Base-by-base conservation (phyloP, 1,284 basidiomycete species). In the Neolentinus lepideus region DNA sequence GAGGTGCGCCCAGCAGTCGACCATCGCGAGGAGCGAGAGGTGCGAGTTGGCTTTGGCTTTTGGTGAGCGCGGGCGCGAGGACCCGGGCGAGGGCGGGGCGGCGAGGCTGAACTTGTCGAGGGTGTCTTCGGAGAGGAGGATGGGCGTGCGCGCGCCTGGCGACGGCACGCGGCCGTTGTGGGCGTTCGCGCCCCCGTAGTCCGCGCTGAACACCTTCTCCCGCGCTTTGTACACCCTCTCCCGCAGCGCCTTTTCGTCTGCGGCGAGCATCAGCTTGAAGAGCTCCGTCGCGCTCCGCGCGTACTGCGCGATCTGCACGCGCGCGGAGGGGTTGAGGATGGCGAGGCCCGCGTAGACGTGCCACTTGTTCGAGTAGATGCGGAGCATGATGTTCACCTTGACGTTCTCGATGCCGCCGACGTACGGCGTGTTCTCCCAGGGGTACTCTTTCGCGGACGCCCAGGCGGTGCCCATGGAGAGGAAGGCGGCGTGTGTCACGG, bases 291-390 rank as follows among this genome's bases (percentile, higher is more conserved):
- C 84, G 64, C 88, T 91, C 59, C 83, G 81, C 1, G 94, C 89
- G 65, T 88, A 99, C 68, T 97, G 88, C 65, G 93, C 81, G 60
- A 99, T 98, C 70, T 98, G 95, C 1, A 80, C 72, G 54, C 84
- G 82, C 0, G 97, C 96, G n/a, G 83, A 85, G 1, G 97, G 96
- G 70, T 99, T 99, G 60, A 98, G 82, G 65, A 99, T 91, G 0
- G 97, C 96, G 12, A 99, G 83, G 2, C 96, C 97, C 25, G 97
- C 97, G 68, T 99, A 99, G 63, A 99, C 96, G 73, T 99, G 97
- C 95, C 95, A 99, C 64, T 94, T 90, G 68, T 95, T 96, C 47
- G 92, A 84, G 72, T 98, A 98, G 66, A 99, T 98, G 1, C 97
- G 92, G 14, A 96, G 81, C 58, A 90, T 89, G 67, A 99, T 90